Evolutionary conservation across 225 moss, liverwort and hornwort species (phyloP).

Genomic region (Marchantia polymorpha): DNA sequence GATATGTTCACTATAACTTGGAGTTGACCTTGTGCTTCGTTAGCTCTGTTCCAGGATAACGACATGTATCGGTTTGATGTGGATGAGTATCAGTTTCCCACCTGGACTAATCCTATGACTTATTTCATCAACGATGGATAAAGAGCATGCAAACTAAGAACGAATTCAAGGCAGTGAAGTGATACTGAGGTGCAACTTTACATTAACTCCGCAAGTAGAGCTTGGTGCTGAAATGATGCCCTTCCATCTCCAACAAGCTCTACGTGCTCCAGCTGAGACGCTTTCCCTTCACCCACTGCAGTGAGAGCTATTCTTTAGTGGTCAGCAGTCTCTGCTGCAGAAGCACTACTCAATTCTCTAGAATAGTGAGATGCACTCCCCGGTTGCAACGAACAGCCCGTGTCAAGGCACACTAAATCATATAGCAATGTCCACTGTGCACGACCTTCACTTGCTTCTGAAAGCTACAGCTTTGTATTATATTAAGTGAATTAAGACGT

Average conservation of each 20-base stretch:
- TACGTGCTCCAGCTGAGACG: slow-evolving; percentile 36
- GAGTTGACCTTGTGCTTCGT: slow-evolving; percentile 96
- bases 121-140: not conserved
- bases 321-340: not conserved
- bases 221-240: slow-evolving; percentile 37
- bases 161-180: not conserved
- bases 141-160: not conserved
- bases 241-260: slow-evolving; percentile 75
- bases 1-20: slow-evolving; percentile 73
- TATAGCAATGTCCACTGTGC: not conserved
- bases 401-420: not conserved
- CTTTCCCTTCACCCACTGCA: slow-evolving; percentile 43
- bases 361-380: not conserved
- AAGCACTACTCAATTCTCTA: not conserved
- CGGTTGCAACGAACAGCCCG: not conserved
- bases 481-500: not conserved
- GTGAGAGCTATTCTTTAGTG: not conserved
- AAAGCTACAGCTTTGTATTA: not conserved
- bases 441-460: not conserved
- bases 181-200: slow-evolving; percentile 14
- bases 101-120: not conserved
- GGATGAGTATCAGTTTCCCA: not conserved
- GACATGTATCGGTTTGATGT: no score
- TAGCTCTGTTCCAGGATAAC: slow-evolving; percentile 55
- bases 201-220: slow-evolving; percentile 44